Percentiles rank a stretch among this genome's conserved stretches.
These are phyloP conservation scores for Chaetoscypha palmicola DNA, from an alignment of 2,329 filamentous ascomycete genomes.

Conservation along the genomic window DNA sequence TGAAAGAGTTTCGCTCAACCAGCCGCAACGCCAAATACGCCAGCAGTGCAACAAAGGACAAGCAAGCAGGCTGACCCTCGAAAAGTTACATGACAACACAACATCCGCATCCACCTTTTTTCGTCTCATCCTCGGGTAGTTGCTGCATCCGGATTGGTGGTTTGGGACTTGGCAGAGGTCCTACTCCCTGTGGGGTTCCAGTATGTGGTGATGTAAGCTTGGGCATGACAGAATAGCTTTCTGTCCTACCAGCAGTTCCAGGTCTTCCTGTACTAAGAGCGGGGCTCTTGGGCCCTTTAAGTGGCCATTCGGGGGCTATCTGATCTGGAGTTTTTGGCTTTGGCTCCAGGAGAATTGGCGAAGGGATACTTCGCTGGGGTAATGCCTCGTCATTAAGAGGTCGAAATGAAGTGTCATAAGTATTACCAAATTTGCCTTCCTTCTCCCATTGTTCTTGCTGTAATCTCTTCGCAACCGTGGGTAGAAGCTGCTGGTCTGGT, in stretches of 20 bases:
- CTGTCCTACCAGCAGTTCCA: conserved; percentile 32
- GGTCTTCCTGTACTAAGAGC: conserved; percentile 39
- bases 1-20: conserved; percentile 2
- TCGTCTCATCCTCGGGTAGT: conserved; percentile 43
- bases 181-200: conserved; percentile 34
- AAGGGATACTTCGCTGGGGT: conserved; percentile 21
- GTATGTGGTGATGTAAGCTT: conserved; percentile 16
- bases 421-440: conserved; percentile 76
- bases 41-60: neutral
- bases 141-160: conserved; percentile 47
- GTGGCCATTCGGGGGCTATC: conserved; percentile 50
- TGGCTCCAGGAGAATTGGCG: conserved; percentile 25
- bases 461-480: conserved; percentile 83
- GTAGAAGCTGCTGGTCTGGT: conserved; percentile 90
- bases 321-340: conserved; percentile 29
- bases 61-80: conserved; percentile 4
- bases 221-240: conserved; percentile 43
- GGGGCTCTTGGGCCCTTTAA: conserved; percentile 44
- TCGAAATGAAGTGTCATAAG: conserved; percentile 83
- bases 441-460: conserved; percentile 95
- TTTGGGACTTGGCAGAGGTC: conserved; percentile 25
- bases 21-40: conserved; percentile 1
- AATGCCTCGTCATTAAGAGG: conserved; percentile 65
- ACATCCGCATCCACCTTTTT: conserved; percentile 41
- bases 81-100: conserved; percentile 43